Base-by-base conservation (phyloP, 345 rosid genomes). In the Eucalyptus curtisii region DNA sequence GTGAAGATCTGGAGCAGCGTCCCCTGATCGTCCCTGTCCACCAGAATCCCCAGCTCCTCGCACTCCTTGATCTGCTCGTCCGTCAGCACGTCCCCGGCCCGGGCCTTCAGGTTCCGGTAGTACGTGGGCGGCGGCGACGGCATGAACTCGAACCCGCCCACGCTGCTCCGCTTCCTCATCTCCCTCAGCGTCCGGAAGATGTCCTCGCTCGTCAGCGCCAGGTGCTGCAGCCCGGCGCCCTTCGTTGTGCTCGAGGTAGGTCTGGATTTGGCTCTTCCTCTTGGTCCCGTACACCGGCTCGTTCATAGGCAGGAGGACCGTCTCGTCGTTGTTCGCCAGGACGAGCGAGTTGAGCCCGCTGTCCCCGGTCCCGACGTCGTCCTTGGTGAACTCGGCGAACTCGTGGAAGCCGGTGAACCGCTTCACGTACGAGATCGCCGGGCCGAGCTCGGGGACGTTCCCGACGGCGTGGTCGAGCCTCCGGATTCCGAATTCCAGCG, bases 131-230 rank as follows among this genome's bases (percentile, higher is more conserved):
- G 99, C 81, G 99, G 99, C 14, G 97, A 92, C 11, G 99, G 99
- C 99, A 97, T 97, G 91, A 96, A 97, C 86, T 97, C 99, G 61
- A 97, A 97, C 2, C 99, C 99, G 22, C 99, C 99, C 5, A 96
- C 91, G 30, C 92, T 87, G n/a, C 96, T 95, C 52, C 99, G 91
- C 94, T 92, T 94, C 90, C 95, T 87, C 99, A 97, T 97, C 92
- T 96, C 99, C 86, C 99, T 94, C 31, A 96, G 85, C 1, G 99
- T 96, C 87, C 89, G 91, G 89, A 97, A 96, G 19, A 97, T 97
- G 85, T 97, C 97, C 90, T 94, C 96, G 42, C 93, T 94, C 92
- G 87, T 91, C 88, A 97, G 86, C 31, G 98, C 99, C 91, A 97
- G 86, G 91, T 97, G 99, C 92, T 97, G 99, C 55, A 97, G 49